Percentiles rank a stretch among this genome's conserved stretches.
Evolutionary conservation across 1,139 yeast genomes (phyloP).

Genomic region (Pichia sp.): DNA sequence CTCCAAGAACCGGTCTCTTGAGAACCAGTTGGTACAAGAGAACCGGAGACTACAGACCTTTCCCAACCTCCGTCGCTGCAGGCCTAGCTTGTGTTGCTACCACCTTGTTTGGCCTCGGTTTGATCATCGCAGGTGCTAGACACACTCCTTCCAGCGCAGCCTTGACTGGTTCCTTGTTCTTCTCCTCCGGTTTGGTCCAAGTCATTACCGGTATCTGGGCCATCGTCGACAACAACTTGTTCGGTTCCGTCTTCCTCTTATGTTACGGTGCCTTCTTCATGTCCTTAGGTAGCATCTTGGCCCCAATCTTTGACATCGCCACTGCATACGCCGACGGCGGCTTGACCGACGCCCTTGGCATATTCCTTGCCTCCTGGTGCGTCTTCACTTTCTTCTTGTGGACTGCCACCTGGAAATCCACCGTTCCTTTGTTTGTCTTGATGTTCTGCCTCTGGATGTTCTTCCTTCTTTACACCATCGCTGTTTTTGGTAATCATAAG

Average conservation of each 20-base stretch:
- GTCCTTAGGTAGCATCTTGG: conserved; percentile 34
- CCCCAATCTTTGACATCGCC: conserved; percentile 35
- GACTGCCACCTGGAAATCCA: conserved; percentile 41
- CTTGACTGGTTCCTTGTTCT: conserved; percentile 46
- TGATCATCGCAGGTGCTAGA: conserved; percentile 49
- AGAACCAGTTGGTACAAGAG: conserved; percentile 29
- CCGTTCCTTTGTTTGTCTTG: conserved; percentile 38
- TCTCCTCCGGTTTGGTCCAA: conserved; percentile 63
- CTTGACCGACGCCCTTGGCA: conserved; percentile 35
- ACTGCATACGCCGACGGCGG: conserved; percentile 31
- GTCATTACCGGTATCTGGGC: conserved; percentile 66
- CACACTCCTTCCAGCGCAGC: conserved; percentile 46
- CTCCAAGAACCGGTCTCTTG: conserved; percentile 33
- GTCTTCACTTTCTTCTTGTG: conserved; percentile 41
- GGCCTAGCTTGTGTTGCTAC: conserved; percentile 32
- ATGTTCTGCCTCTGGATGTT: conserved; percentile 39
- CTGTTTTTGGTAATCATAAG: conserved; percentile 36
- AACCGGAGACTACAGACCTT: conserved; percentile 29
- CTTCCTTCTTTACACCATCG: conserved; percentile 41
- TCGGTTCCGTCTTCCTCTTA: conserved; percentile 38
- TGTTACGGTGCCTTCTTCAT: conserved; percentile 40
- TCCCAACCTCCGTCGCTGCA: conserved; percentile 32
- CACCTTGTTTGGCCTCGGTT: conserved; percentile 31
- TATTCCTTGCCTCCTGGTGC: conserved; percentile 43
- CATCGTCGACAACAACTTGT: conserved; percentile 48